Percentiles rank a stretch among this genome's conserved stretches.
phyloP scores from a whole-genome alignment of 169 alveolate species.

The Theileria annulata region DNA sequence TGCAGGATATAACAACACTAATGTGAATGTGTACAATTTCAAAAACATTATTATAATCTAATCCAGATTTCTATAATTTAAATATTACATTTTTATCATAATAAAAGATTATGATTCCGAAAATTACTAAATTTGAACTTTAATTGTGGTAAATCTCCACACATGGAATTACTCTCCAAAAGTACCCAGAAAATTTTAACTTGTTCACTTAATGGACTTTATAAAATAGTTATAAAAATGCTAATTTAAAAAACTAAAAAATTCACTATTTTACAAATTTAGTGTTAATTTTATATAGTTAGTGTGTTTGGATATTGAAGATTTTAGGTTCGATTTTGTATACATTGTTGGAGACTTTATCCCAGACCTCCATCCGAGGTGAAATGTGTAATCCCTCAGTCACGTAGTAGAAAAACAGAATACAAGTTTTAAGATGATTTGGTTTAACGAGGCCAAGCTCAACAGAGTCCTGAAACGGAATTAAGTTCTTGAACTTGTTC shows the following conservation, averaged over 20 bases:
- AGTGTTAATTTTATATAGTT: background rate
- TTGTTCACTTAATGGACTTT: background rate
- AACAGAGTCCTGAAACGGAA: slow-evolving; percentile 16
- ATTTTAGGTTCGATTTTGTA: slow-evolving; percentile 1
- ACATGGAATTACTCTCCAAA: background rate
- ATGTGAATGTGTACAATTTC: background rate
- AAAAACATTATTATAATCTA: background rate
- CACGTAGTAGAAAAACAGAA: slow-evolving; percentile 8
- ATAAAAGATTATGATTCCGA: background rate
- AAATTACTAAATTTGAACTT: background rate
- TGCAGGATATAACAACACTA: background rate
- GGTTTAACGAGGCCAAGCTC: background rate
- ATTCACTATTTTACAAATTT: background rate
- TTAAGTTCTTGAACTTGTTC: background rate
- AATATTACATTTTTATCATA: background rate
- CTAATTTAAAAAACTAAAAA: background rate
- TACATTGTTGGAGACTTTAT: background rate
- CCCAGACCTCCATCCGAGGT: background rate
- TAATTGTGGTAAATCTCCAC: background rate
- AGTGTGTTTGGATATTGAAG: background rate
- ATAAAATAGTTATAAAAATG: too few species aligned
- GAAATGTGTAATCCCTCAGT: background rate
- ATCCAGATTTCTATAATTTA: too few species aligned
- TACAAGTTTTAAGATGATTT: background rate
- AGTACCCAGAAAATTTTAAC: background rate